phyloP scores from a whole-genome alignment of 306 rosid genomes.

The Carpinus viminea region DNA sequence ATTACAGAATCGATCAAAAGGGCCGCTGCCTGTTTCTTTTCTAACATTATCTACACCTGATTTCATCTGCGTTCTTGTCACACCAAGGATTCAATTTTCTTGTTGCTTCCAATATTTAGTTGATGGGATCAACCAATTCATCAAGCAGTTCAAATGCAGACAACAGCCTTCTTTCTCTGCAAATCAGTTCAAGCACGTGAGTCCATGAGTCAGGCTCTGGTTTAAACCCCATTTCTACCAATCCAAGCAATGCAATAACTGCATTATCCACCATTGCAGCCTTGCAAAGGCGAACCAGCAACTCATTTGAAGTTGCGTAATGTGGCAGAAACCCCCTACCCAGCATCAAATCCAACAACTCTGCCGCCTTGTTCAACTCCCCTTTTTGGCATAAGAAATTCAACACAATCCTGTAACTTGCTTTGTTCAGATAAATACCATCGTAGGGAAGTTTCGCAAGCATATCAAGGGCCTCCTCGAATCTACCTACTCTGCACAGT shows the following conservation, averaged over 20 bases:
- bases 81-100: background rate
- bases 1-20: background rate
- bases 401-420: slow-evolving; percentile 81
- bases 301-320: slow-evolving; percentile 75
- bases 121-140: slow-evolving; percentile 35
- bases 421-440: slow-evolving; percentile 78
- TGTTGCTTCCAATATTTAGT: slow-evolving; percentile 14
- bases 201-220: slow-evolving; percentile 75
- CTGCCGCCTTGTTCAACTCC: slow-evolving; percentile 58
- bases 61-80: background rate
- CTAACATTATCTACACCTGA: background rate
- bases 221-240: slow-evolving; percentile 71
- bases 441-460: slow-evolving; percentile 65
- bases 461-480: slow-evolving; percentile 72
- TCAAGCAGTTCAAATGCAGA: slow-evolving; percentile 70
- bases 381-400: slow-evolving; percentile 58
- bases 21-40: background rate
- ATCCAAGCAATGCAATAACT: slow-evolving; percentile 47
- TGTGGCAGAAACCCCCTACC: slow-evolving; percentile 80
- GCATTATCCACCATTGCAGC: slow-evolving; percentile 74
- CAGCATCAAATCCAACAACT: slow-evolving; percentile 60
- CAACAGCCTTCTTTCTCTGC: slow-evolving; percentile 65
- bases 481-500: slow-evolving; percentile 61
- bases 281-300: slow-evolving; percentile 64
- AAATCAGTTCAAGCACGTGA: slow-evolving; percentile 54